Evolutionary conservation across 2,329 filamentous ascomycete species (phyloP), one percentile per base, ranked within the genome.

Genomic region (Trichophyton equinum): DNA sequence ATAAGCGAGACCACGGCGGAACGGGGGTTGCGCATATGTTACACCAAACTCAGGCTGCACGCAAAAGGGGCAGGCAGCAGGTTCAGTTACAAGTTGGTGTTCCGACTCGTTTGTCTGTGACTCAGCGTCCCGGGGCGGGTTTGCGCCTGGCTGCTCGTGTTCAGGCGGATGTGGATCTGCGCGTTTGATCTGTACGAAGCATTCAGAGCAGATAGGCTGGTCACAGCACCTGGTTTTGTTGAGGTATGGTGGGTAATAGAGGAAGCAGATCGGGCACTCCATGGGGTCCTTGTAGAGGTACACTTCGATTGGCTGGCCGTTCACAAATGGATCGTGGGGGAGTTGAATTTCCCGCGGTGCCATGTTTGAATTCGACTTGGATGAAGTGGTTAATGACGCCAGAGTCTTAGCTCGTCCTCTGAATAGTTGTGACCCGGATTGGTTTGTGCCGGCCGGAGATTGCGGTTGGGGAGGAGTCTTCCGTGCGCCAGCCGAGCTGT

Each of bases 111-210:
- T 70, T 60, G 74, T 65, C 53, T 73, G 67, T 30, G 68, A 69
- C 58, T 74, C 71, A 46, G 70, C 68, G 2, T 67, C 60, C 59
- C 62, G 69, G 38, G 71, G 64, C 25, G 66, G 64, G 64, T 74
- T 75, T 7, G 75, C 70, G 61, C 80, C 76, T 51, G 71, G 64
- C 57, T 76, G 73, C 30, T 81, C 81, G 69, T 94, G 89, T 71
- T 96, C 89, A 1, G 90, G 89, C 44, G 91, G 84, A 72, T 96
- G 89, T 8, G 91, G 91, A 65, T 99, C 92, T 3, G 91, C 86
- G 47, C 94, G 84, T 73, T 96, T 97, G 72, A 99, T 99, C 73
- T 99, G 94, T 3, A 99, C 94, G 69, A 99, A 99, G 73, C 94
- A 99, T 76, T 99, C 94, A 47, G 91, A 97, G 75, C 94, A 99